These are phyloP conservation scores for Akanthomyces lecanii DNA, from an alignment of 2,329 filamentous ascomycete genomes.

Conservation along the genomic window DNA sequence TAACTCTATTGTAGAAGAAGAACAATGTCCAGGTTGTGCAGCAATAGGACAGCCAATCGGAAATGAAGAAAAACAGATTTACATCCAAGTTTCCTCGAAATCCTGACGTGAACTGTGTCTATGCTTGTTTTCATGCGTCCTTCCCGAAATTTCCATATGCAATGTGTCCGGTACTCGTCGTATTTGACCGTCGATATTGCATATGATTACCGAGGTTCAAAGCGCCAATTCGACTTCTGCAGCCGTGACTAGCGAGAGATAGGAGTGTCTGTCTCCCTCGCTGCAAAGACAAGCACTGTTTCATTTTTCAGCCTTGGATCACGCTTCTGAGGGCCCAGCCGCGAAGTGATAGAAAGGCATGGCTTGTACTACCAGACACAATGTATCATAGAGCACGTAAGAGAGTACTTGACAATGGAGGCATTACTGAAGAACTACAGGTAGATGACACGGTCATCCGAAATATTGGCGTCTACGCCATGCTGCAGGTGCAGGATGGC, in stretches of 20 bases:
- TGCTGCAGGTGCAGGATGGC: not conserved
- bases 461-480: not conserved
- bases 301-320: not conserved
- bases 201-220: not conserved
- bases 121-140: too few relatives aligned
- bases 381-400: not conserved
- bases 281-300: not conserved
- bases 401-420: not conserved
- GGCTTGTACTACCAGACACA: too few relatives aligned
- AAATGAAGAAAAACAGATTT: conserved; percentile 24
- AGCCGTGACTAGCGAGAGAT: not conserved
- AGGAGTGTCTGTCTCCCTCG: not conserved
- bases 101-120: not conserved
- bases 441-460: not conserved
- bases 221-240: not conserved
- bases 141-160: too few relatives aligned
- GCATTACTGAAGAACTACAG: not conserved
- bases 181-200: not conserved
- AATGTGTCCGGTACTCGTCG: not conserved
- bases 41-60: conserved; percentile 46
- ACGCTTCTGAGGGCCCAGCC: not conserved
- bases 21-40: conserved; percentile 85
- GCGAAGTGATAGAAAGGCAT: not conserved
- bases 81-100: not conserved
- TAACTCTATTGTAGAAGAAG: conserved; percentile 61